phyloP scores from a whole-genome alignment of 2,329 filamentous ascomycete genomes.

The Dothistroma septosporum region DNA sequence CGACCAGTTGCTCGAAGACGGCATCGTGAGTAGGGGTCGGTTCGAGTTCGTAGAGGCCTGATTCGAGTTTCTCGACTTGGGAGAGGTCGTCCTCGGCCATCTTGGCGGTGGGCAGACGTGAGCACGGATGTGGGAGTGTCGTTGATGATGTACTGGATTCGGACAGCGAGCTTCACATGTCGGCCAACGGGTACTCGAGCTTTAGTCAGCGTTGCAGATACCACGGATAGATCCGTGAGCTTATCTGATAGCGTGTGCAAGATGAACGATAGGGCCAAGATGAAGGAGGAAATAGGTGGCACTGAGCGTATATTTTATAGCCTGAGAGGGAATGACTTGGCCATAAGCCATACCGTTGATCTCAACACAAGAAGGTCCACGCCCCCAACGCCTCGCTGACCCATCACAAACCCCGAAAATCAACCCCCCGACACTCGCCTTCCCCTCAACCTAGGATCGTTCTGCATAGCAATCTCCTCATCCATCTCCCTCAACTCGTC shows the following conservation, averaged over 20 bases:
- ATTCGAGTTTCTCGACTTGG: slow-evolving; percentile 26
- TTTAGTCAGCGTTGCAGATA: neutral
- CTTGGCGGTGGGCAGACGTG: slow-evolving; percentile 1
- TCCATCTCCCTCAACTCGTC: slow-evolving; percentile 4
- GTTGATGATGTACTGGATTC: neutral
- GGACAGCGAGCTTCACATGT: neutral
- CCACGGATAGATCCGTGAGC: neutral
- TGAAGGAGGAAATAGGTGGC: neutral
- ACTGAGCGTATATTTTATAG: no score
- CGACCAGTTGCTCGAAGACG: slow-evolving; percentile 10
- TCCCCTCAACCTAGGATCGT: neutral
- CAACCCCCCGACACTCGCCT: neutral
- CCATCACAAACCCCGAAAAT: neutral
- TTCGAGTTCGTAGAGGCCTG: slow-evolving; percentile 66
- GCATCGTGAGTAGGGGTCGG: slow-evolving; percentile 67
- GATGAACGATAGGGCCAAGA: neutral
- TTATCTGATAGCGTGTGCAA: neutral
- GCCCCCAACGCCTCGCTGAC: slow-evolving; percentile 6
- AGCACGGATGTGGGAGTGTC: no score
- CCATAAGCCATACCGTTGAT: no score
- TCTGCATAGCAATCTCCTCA: slow-evolving; percentile 3
- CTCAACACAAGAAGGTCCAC: neutral
- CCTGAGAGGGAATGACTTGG: no score
- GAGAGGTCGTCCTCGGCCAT: slow-evolving; percentile 32
- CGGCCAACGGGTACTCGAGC: neutral